These are phyloP conservation scores for Pseudozyma pruni DNA, from an alignment of 1,284 basidiomycete genomes.

Conservation along the genomic window DNA sequence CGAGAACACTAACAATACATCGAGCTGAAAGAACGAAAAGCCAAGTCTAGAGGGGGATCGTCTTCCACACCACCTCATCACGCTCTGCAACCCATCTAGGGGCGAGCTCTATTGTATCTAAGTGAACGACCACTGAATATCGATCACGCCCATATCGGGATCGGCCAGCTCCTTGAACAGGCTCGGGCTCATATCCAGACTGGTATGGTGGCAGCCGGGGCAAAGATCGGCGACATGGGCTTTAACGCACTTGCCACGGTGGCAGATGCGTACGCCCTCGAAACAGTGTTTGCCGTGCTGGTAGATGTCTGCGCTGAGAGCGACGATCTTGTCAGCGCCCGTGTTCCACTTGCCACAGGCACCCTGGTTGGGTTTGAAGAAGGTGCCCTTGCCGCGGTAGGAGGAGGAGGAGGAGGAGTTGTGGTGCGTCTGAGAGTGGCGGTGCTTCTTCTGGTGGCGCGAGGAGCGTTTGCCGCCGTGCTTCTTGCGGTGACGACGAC, in stretches of 20 bases:
- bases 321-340: constrained; percentile 33
- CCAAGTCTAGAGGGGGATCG: too few species aligned
- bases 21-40: too few species aligned
- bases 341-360: constrained; percentile 39
- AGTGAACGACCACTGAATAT: constrained; percentile 34
- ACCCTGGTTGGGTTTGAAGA: constrained; percentile 33
- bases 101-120: constrained; percentile 15
- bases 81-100: too few species aligned
- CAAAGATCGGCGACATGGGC: constrained; percentile 39
- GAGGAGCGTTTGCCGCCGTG: neutral
- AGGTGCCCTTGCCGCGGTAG: constrained; percentile 33
- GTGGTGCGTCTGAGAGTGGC: neutral
- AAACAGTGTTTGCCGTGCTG: constrained; percentile 27
- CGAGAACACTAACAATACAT: too few species aligned
- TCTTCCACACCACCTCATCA: too few species aligned
- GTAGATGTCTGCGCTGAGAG: constrained; percentile 30
- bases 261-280: constrained; percentile 13
- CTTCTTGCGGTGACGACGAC: neutral
- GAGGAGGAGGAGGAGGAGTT: neutral
- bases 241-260: constrained; percentile 17
- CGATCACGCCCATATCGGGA: constrained; percentile 25
- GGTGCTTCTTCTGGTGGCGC: neutral
- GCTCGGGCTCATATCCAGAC: constrained; percentile 31
- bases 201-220: constrained; percentile 24
- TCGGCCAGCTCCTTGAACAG: constrained; percentile 34